Base-by-base conservation (phyloP, 2,329 filamentous ascomycete genomes). In the Scedosporium minutisporum region DNA sequence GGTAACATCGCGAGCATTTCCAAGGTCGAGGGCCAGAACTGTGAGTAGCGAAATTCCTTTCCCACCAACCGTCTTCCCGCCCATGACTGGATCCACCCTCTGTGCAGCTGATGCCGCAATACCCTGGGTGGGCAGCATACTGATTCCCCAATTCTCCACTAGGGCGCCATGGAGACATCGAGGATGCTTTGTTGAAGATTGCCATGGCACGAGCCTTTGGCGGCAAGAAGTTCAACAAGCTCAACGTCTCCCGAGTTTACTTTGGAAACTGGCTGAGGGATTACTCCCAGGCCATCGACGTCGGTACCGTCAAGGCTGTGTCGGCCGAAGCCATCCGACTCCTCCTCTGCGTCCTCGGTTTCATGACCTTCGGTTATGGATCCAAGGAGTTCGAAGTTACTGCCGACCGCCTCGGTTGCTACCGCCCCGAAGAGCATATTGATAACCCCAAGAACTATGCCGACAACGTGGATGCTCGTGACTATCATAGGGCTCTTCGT, bases 181-280 rank as follows among this genome's bases (percentile, higher is more conserved):
- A 96, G 79, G 93, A 97, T 78, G 88, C 89, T 41, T 85, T 96
- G 62, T 84, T 96, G 64, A 87, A 84, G 64, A 80, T 96, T 29
- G 76, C 87, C 57, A 80, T 82, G 76, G 80, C 80, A 60, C 76
- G 73, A 57, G 78, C 77, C 68, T 74, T 80, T 65, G 78, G 78
- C 67, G 78, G 79, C 68, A 92, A 93, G 79, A 96, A 93, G 71
- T 96, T 96, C 76, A 86, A 84, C 79, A 95, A 95, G 78, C 84
- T 96, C 70, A 89, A 87, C 71, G 89, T 96, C 65, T 90, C 93
- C 66, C 86, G 92, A 65, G 90, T 96, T 66, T 97, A 97, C 79
- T 97, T 97, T 78, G 93, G 93, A 66, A 97, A 96, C 79, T 96
- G 93, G 93, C 84, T 96, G 41, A 85, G 83, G 64, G 93, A 97